phyloP scores from a whole-genome alignment of 2,329 filamentous ascomycete genomes.

The Arthrinium puccinioides region DNA sequence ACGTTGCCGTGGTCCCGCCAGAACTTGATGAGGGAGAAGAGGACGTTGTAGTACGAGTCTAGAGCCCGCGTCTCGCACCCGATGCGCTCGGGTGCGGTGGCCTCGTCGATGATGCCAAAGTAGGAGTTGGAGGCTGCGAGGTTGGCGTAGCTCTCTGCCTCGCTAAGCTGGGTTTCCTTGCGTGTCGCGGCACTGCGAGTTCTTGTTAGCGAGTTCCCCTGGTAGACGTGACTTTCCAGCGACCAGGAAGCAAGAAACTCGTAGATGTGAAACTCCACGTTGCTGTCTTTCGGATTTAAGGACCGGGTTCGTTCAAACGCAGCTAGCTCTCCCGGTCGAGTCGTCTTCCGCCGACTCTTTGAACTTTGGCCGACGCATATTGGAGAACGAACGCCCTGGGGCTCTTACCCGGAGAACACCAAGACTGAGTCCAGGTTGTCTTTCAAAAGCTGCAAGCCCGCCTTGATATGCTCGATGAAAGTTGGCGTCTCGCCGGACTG shows the following conservation, averaged over 20 bases:
- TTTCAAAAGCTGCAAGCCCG: slow-evolving; percentile 49
- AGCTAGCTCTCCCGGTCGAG: too few species aligned
- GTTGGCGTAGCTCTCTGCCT: slow-evolving; percentile 57
- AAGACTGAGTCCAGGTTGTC: slow-evolving; percentile 43
- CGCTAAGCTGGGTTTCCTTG: slow-evolving; percentile 44
- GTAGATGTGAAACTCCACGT: background rate
- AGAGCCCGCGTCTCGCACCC: slow-evolving; percentile 64
- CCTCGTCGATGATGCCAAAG: slow-evolving; percentile 29
- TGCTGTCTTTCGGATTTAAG: too few species aligned
- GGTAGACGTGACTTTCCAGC: too few species aligned
- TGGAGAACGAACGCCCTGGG: too few species aligned
- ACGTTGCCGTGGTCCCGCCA: slow-evolving; percentile 37
- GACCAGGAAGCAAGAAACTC: too few species aligned
- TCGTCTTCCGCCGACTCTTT: too few species aligned
- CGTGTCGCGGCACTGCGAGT: slow-evolving; percentile 56
- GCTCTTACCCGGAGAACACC: slow-evolving; percentile 62
- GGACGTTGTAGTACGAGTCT: slow-evolving; percentile 79
- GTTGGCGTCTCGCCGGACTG: slow-evolving; percentile 73
- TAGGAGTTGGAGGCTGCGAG: slow-evolving; percentile 39
- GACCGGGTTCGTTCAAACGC: too few species aligned
- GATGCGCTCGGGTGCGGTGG: slow-evolving; percentile 28
- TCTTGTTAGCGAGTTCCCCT: too few species aligned
- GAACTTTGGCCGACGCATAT: too few species aligned
- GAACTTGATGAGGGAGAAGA: slow-evolving; percentile 61
- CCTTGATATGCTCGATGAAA: slow-evolving; percentile 68